These are phyloP conservation scores for Chaetomium cochliodes DNA, from an alignment of 495 filamentous ascomycete genomes.

Conservation along the genomic window DNA sequence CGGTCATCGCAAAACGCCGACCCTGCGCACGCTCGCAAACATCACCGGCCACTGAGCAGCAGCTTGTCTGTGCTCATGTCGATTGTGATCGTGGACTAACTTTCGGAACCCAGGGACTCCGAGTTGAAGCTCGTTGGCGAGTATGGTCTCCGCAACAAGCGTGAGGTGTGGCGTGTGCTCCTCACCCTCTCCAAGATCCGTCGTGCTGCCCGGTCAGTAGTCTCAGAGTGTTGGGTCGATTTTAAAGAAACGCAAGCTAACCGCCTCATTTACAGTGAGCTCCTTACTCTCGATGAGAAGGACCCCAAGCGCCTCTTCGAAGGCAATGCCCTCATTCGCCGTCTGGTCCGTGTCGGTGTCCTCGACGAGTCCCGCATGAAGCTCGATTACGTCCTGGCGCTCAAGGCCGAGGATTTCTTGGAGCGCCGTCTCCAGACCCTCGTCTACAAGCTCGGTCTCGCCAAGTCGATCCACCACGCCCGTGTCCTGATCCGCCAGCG, in stretches of 20 bases:
- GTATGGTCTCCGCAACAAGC: slow-evolving; percentile 99
- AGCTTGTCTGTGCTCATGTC: slow-evolving; percentile 98
- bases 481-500: slow-evolving; percentile 98
- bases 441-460: slow-evolving; percentile 99
- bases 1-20: slow-evolving; percentile 43
- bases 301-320: slow-evolving; percentile 99
- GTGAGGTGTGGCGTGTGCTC: slow-evolving; percentile 99
- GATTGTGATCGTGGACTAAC: slow-evolving; percentile 60
- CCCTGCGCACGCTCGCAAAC: slow-evolving; percentile 31
- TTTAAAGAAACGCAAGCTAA: slow-evolving; percentile 14
- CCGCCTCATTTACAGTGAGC: slow-evolving; percentile 64
- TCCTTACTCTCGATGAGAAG: slow-evolving; percentile 99
- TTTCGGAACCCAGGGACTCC: slow-evolving; percentile 73
- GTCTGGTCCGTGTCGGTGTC: slow-evolving; percentile 98
- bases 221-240: neutral
- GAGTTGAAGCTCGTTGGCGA: slow-evolving; percentile 99
- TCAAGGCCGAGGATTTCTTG: slow-evolving; percentile 98
- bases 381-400: slow-evolving; percentile 99
- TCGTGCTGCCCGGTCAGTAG: slow-evolving; percentile 96
- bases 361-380: slow-evolving; percentile 99
- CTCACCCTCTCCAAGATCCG: slow-evolving; percentile 99
- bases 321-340: slow-evolving; percentile 99
- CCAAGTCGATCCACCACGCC: slow-evolving; percentile 99
- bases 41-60: slow-evolving; percentile 91
- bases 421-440: slow-evolving; percentile 99